Evolutionary conservation across 768 basidiomycete species (phyloP).

Genomic region (Dentipellis fragilis): DNA sequence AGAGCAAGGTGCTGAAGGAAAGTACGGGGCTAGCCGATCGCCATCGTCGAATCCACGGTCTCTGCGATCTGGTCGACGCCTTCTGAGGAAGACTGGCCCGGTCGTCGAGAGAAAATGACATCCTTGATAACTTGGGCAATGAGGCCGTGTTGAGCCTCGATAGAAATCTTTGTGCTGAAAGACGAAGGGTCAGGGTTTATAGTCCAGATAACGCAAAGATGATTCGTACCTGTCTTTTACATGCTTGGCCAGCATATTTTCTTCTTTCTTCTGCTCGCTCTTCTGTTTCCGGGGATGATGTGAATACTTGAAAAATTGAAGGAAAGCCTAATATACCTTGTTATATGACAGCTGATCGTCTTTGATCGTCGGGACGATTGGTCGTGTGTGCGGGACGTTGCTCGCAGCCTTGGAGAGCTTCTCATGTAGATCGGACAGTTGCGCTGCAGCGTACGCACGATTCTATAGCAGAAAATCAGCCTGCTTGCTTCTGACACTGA

Average conservation of each 20-base stretch:
- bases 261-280: constrained; percentile 78
- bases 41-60: constrained; percentile 29
- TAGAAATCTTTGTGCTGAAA: constrained; percentile 73
- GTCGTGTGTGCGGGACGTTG: constrained; percentile 45
- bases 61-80: constrained; percentile 15
- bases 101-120: constrained; percentile 66
- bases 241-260: constrained; percentile 79
- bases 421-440: constrained; percentile 81
- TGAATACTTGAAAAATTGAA: neutral
- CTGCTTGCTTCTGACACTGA: neutral
- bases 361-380: constrained; percentile 34
- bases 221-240: constrained; percentile 71
- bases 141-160: constrained; percentile 89
- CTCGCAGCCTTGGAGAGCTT: constrained; percentile 72
- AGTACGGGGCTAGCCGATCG: constrained; percentile 17
- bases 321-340: constrained; percentile 29
- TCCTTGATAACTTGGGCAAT: constrained; percentile 93
- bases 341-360: constrained; percentile 37
- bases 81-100: constrained; percentile 14
- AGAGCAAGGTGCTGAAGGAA: neutral
- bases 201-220: neutral
- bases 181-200: neutral
- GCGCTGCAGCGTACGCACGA: constrained; percentile 86
- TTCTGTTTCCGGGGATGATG: constrained; percentile 16
- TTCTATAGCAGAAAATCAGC: constrained; percentile 44